Evolutionary conservation across 371 early-diverging fungal genomes (phyloP).

Genomic region (Rhizopus microsporus): DNA sequence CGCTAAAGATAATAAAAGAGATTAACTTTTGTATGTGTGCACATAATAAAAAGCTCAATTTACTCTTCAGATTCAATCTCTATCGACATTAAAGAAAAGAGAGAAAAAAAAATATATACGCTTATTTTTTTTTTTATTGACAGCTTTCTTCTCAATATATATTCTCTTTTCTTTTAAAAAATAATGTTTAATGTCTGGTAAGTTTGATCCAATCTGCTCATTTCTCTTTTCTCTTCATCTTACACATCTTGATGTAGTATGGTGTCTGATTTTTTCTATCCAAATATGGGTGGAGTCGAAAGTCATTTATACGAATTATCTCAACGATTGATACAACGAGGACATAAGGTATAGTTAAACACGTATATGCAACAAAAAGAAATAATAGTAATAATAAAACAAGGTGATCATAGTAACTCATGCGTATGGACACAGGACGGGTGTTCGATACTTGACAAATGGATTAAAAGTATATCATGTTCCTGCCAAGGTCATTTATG

Average conservation of each 20-base stretch:
- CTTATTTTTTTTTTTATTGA: background rate
- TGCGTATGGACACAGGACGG: constrained; percentile 81
- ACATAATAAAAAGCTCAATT: background rate
- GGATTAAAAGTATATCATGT: constrained; percentile 98
- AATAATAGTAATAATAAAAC: constrained; percentile 1
- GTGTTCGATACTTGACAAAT: constrained; percentile 90
- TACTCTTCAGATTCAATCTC: constrained; percentile 38
- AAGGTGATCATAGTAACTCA: constrained; percentile 88
- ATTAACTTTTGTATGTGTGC: background rate
- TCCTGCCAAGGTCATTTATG: constrained; percentile 83
- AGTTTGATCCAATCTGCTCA: background rate
- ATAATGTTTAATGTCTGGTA: constrained; percentile 15
- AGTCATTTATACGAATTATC: constrained; percentile 94
- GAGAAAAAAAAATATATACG: background rate
- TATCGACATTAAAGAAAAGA: constrained; percentile 20
- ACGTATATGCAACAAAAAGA: background rate
- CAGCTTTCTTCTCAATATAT: background rate
- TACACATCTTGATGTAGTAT: constrained; percentile 49
- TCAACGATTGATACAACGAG: constrained; percentile 85
- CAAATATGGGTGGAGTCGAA: constrained; percentile 98
- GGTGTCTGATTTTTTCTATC: constrained; percentile 98
- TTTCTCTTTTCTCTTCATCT: background rate
- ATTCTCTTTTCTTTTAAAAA: background rate
- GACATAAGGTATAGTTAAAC: constrained; percentile 79
- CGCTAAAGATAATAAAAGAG: constrained; percentile 2